Evolutionary conservation across 805 yeast species (phyloP).

Genomic region (Wickerhamiella spandovensis): DNA sequence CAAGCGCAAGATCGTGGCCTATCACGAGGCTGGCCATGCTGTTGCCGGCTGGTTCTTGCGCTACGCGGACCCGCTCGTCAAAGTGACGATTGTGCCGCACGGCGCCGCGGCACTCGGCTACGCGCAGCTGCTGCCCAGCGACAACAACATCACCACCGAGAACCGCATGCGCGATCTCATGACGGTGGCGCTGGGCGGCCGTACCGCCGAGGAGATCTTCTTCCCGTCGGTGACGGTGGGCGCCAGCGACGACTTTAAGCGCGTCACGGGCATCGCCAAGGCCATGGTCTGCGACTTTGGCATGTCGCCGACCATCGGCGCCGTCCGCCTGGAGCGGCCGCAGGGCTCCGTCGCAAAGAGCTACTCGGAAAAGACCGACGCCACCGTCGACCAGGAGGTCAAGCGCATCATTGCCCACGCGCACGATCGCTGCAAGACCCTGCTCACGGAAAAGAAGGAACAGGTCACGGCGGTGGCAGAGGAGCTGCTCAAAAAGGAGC

Average conservation of each 20-base stretch:
- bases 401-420: constrained; percentile 54
- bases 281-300: constrained; percentile 82
- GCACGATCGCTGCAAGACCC: constrained; percentile 42
- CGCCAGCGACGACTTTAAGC: constrained; percentile 84
- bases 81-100: constrained; percentile 89
- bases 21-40: constrained; percentile 96
- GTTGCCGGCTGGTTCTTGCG: constrained; percentile 87
- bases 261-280: constrained; percentile 78
- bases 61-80: constrained; percentile 79
- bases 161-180: constrained; percentile 71
- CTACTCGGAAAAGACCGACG: constrained; percentile 61
- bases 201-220: constrained; percentile 83
- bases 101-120: constrained; percentile 95
- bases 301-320: constrained; percentile 74
- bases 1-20: constrained; percentile 77
- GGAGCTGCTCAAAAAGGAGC: constrained; percentile 57
- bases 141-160: constrained; percentile 62
- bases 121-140: constrained; percentile 88
- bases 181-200: constrained; percentile 90
- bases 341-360: constrained; percentile 44
- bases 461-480: constrained; percentile 63
- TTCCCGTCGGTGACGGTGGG: constrained; percentile 83
- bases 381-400: constrained; percentile 54
- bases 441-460: constrained; percentile 44
- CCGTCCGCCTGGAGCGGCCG: constrained; percentile 36